phyloP scores from a whole-genome alignment of 139 green algal species.

The Pycnococcus provasolii region DNA sequence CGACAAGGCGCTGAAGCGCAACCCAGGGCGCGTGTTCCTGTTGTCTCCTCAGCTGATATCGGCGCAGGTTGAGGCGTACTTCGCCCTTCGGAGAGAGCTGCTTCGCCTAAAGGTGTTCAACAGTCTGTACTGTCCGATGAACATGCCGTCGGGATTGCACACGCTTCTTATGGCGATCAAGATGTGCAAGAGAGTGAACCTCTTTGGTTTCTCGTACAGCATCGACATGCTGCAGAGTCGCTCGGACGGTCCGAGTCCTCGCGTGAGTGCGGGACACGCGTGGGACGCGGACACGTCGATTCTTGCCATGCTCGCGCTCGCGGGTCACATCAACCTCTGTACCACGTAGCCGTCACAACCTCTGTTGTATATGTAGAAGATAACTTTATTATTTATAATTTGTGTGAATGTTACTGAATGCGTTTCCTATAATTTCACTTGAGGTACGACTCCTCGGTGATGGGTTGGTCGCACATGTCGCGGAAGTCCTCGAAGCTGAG shows the following conservation, averaged over 20 bases:
- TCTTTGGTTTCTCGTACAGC: constrained; percentile 32
- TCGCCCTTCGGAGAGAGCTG: constrained; percentile 9
- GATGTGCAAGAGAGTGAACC: constrained; percentile 26
- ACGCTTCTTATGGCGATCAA: constrained; percentile 13
- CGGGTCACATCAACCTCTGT: constrained; percentile 20
- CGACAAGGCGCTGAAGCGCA: background rate
- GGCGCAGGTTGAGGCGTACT: constrained; percentile 11
- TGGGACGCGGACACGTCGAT: constrained; percentile 21
- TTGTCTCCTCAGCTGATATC: constrained; percentile 6
- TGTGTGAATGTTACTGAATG: too few species aligned
- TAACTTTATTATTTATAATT: too few species aligned
- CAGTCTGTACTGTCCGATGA: constrained; percentile 12
- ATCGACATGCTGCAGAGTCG: constrained; percentile 21
- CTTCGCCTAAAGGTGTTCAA: background rate
- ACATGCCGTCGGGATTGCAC: background rate
- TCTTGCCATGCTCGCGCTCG: constrained; percentile 7
- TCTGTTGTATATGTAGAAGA: too few species aligned
- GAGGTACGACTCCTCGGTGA: too few species aligned
- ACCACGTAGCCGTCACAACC: background rate
- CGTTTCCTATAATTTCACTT: too few species aligned
- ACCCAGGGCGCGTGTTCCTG: constrained; percentile 1
- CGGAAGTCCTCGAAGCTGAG: too few species aligned
- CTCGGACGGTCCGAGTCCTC: background rate
- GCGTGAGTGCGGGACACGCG: constrained; percentile 5
- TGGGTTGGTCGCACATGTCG: too few species aligned